Base-by-base conservation (phyloP, 2,329 filamentous ascomycete species). In the Alternaria hordeiaustralica region DNA sequence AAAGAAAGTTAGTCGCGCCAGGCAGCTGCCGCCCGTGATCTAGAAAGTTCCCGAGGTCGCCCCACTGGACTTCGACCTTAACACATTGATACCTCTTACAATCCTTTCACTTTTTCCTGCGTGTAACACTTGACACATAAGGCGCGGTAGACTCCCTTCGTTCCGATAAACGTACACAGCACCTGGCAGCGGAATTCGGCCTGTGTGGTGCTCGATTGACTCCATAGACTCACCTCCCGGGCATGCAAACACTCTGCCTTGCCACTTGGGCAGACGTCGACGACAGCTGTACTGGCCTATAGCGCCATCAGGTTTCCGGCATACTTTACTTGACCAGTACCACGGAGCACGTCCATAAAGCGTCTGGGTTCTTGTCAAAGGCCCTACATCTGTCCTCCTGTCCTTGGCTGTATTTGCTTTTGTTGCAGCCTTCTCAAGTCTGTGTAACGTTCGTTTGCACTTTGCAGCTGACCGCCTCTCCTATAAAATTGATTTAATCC, bases 21-120 rank as follows among this genome's bases (percentile, higher is more conserved):
- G 49, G 28, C 30, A 53, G 49, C 30, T 18, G 7, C 18, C 20
- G 28, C 30, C 47, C n/a, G 30, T 53, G 28, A 53, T 36, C 49
- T 53, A 41, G 49, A 53, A 53, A 53, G 49, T 53, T 53, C 49
- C 49, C 49, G 49, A 53, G 49, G 36, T 53, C 8, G 49, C 49
- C 49, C 49, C 20, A 41, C 26, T 10, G 15, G 30, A 53, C 49
- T 23, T 53, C 20, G 30, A 53, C 49, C 9, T 21, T n/a, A 12
- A 28, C 12, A 36, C 13, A 1, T 25, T 13, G 7, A n/a, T 28
- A 53, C 20, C 9, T 53, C 30, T 23, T 28, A 12, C 20, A 18
- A n/a, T 23, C 21, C 30, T 25, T 23, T 33, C 13, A 23, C 36
- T 18, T 3, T 10, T 41, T 18, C n/a, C 8, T 41, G 1, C 36